Base-by-base conservation (phyloP, 148 eudicot species). In the Arbutus unedo region DNA sequence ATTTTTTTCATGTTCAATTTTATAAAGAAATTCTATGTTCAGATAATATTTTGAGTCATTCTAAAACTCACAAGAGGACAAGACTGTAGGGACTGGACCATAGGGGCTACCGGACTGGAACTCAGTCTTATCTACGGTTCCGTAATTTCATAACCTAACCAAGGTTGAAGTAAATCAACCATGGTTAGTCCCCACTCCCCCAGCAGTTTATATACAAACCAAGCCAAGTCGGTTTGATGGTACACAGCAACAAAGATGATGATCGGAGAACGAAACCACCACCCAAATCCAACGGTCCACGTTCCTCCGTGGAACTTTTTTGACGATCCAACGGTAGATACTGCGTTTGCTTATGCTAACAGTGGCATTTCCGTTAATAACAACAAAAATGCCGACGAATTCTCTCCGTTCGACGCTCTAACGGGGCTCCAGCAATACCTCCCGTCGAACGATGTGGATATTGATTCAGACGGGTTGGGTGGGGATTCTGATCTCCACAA, bases 291-390 rank as follows among this genome's bases (percentile, higher is more conserved):
- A 6, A 59, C 79, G 55, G 84, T 82, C 59, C 84, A 82, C 21
- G 79, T 62, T 4, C 84, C 79, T 44, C 84, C 84, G 3, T 82
- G 84, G 84, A 8, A 14, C 47, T 59, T 82, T 48, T 23, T 14
- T 0, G 79, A 82, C 19, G 79, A 82, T 57, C 79, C 51, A 16
- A 74, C 73, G 73, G 73, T 49, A 8, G 59, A 48, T 2, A 75
- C 19, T 7, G 2, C 79, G 2, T 51, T 18, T 5, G 44, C 44
- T 5, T 76, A 11, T 43, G 43, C 44, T 4, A 1, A 18, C 38
- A 10, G 16, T 3, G 31, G 55, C 51, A 47, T 45, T 74, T 45
- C 55, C 56, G 38, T 47, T 0, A 2, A 47, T 2, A 21, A 7
- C 5, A 48, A 13, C 38, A 3, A 8, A 0, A 45, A 7, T 7